These are phyloP conservation scores for Tinospora cordifolia DNA, from an alignment of 164 flowering plant genomes.

Conservation along the genomic window DNA sequence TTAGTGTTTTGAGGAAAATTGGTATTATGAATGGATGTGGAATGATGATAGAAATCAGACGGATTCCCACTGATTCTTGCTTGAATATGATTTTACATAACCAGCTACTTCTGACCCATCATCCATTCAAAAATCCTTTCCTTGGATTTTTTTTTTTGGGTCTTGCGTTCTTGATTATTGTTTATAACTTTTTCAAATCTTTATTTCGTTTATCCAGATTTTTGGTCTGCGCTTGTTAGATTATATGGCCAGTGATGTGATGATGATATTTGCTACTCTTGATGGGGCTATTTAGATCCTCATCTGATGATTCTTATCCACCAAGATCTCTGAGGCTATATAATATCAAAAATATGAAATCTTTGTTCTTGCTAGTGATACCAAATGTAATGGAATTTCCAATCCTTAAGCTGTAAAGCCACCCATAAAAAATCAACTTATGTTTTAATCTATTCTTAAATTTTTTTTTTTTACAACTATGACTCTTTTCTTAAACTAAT, in stretches of 20 bases:
- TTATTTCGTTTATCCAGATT: no score
- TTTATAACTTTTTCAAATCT: no score
- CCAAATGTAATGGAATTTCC: no score
- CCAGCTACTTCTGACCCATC: slow-evolving; percentile 18
- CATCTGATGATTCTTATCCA: slow-evolving; percentile 24
- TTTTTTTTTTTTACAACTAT: no score
- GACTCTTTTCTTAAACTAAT: no score
- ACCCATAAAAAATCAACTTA: no score
- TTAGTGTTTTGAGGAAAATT: no score
- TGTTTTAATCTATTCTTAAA: no score
- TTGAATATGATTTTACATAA: slow-evolving; percentile 3
- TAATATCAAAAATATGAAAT: no score
- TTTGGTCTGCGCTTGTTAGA: background rate
- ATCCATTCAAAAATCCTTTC: background rate
- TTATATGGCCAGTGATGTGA: slow-evolving; percentile 23
- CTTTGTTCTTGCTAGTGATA: no score
- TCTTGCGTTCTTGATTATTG: background rate
- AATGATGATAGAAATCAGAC: slow-evolving; percentile 13
- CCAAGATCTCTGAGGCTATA: slow-evolving; percentile 36
- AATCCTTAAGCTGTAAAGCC: no score
- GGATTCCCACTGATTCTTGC: slow-evolving; percentile 11
- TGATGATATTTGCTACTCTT: slow-evolving; percentile 33
- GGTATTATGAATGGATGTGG: slow-evolving; percentile 3
- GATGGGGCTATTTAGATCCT: slow-evolving; percentile 14
- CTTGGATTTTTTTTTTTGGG: background rate